Base-by-base conservation (phyloP, 495 filamentous ascomycete genomes). In the Penicillium soppii region DNA sequence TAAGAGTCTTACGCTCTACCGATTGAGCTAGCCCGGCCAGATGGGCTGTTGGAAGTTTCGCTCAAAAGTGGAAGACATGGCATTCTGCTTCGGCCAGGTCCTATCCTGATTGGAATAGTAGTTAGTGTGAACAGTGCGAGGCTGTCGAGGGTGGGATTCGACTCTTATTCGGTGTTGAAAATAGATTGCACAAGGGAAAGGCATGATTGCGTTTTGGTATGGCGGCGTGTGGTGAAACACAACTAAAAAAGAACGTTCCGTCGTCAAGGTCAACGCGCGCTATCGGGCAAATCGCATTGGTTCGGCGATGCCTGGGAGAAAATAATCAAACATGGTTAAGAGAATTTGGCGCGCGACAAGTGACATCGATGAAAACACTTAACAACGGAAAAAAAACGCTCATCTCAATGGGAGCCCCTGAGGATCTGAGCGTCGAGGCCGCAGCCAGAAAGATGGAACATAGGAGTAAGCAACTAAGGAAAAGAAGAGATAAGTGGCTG, bases 1-100 rank as follows among this genome's bases (percentile, higher is more conserved):
- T 82, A 82, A 80, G 74, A 79, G 72, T 71, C 70, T 76, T 74
- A 81, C 76, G 77, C 77, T 81, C 77, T 81, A 74, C 73, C 74
- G 71, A 77, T 76, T 77, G 77, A 81, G 69, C 70, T 82, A 82
- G 74, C 76, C 74, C 56, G 67, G 71, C 66, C n/a, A n/a, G 29
- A 27, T 5, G 9, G 29, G 29, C 29, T 32, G 29, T 32, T 32
- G 10, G 13, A 32, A 12, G 10, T 7, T 7, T 12, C 5, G 29
- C 8, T 3, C 3, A 19, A 45, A 19, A 19, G 22, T 45, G 25
- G n/a, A n/a, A n/a, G n/a, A n/a, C n/a, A n/a, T n/a, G n/a, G n/a
- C n/a, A n/a, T n/a, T n/a, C n/a, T n/a, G n/a, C n/a, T n/a, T n/a
- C n/a, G n/a, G n/a, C n/a, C n/a, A n/a, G n/a, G n/a, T n/a, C n/a